These are phyloP conservation scores for Ambrosiella beaveri DNA, from an alignment of 2,329 filamentous ascomycete species.

Conservation along the genomic window DNA sequence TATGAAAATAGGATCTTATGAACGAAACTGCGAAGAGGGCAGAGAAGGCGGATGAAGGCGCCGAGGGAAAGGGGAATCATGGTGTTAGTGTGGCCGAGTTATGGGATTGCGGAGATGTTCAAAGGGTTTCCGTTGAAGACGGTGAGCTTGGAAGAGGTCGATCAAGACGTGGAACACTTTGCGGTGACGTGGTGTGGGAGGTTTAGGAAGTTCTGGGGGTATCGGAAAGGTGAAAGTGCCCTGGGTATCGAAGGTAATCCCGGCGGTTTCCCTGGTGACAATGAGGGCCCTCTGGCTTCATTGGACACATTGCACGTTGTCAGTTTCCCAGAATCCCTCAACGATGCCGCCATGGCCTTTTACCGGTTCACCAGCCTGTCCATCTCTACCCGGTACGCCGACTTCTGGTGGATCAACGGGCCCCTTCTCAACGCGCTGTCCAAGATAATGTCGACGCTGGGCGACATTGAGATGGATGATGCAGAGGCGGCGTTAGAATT, in stretches of 20 bases:
- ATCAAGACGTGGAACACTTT: too few relatives aligned
- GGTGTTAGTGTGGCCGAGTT: too few relatives aligned
- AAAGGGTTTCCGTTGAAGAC: too few relatives aligned
- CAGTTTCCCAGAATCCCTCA: background rate
- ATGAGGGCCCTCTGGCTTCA: too few relatives aligned
- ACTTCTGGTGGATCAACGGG: slow-evolving; percentile 4
- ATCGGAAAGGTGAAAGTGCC: too few relatives aligned
- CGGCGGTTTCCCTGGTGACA: too few relatives aligned
- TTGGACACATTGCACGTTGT: background rate
- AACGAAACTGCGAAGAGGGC: background rate
- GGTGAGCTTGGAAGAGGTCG: too few relatives aligned
- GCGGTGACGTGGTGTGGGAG: too few relatives aligned
- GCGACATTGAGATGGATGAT: slow-evolving; percentile 1
- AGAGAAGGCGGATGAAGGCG: background rate
- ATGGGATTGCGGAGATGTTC: too few relatives aligned
- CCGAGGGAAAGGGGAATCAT: too few relatives aligned
- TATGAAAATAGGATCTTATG: slow-evolving; percentile 3
- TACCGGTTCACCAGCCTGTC: background rate
- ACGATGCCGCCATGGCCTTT: background rate
- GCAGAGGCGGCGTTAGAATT: background rate
- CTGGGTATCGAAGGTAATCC: too few relatives aligned
- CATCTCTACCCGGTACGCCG: background rate
- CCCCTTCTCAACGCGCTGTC: background rate
- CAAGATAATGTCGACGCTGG: background rate
- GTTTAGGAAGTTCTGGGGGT: too few relatives aligned